Base-by-base conservation (phyloP, 2,329 filamentous ascomycete species). In the Botrytis fragariae region DNA sequence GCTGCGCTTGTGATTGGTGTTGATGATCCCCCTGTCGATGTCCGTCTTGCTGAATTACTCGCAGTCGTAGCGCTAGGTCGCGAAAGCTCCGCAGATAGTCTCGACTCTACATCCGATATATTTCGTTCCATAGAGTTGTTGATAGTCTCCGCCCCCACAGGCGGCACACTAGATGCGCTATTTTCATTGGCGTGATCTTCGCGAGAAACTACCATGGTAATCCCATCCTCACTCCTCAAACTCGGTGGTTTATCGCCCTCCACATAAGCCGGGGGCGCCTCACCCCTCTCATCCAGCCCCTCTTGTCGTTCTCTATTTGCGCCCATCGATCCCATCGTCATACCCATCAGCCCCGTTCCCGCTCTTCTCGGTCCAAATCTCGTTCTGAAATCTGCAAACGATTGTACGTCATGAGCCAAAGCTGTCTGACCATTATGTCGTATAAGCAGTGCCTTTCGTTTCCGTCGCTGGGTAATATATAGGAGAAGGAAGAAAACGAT, bases 191-290 rank as follows among this genome's bases (percentile, higher is more conserved):
- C 18, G 32, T 57, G 48, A 18, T 42, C 35, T 42, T 42, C 48
- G 7, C 29, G 39, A 32, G 48, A 69, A 7, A 32, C 39, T n/a
- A 68, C 39, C n/a, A 57, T 69, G 14, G 60, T n/a, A 29, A 72
- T 48, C 16, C 65, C 48, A 60, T 72, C 62, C 18, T 29, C 62
- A 60, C 70, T 72, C 51, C 70, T 72, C 48, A 72, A 68, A 75
- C 79, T 81, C 45, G 79, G 79, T 25, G 79, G 79, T 61, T 81
- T 81, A 6, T 60, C 65, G 4, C 74, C 77, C 18, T 75, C 75
- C 8, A 73, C 83, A 79, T 92, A 92, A 0, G 90, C 88, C 65
- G 90, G 90, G 68, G 90, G 90, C 16, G 89, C 88, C 79, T 91
- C 89, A 42, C 90, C 90, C 61, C 86, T 81, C 82, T 91, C 89